phyloP scores from a whole-genome alignment of 768 basidiomycete genomes.

The Roridomyces roridus region DNA sequence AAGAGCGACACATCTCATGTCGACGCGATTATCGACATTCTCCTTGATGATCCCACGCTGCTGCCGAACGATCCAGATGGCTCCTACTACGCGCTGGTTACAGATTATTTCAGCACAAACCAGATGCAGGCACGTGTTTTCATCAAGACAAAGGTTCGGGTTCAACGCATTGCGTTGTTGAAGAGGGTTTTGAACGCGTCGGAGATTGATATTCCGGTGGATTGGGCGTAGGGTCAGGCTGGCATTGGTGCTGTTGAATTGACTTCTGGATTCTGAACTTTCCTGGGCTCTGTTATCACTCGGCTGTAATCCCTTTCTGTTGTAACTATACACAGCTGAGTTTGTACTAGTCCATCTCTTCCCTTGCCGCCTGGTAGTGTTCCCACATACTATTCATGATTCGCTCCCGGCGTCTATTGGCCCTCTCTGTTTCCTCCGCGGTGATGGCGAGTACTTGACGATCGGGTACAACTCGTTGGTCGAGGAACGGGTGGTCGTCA shows the following conservation, averaged over 20 bases:
- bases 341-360: neutral
- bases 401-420: neutral
- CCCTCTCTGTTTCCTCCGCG: neutral
- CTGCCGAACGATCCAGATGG: conserved; percentile 7
- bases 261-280: neutral
- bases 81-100: neutral
- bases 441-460: conserved; percentile 4
- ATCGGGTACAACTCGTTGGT: neutral
- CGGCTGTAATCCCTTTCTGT: neutral
- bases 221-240: neutral
- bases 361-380: neutral
- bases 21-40: conserved; percentile 3
- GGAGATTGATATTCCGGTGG: neutral
- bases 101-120: neutral
- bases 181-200: neutral
- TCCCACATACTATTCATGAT: conserved; percentile 2
- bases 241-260: too few relatives aligned
- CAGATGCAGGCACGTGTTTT: neutral
- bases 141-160: neutral
- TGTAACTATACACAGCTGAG: too few relatives aligned
- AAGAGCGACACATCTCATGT: conserved; percentile 15
- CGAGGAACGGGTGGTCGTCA: conserved; percentile 4
- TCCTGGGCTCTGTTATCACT: neutral
- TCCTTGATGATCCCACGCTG: neutral
- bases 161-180: neutral